Conservation (phyloP, 768 basidiomycete species). For the Cantharellus cinnabarinus region DNA sequence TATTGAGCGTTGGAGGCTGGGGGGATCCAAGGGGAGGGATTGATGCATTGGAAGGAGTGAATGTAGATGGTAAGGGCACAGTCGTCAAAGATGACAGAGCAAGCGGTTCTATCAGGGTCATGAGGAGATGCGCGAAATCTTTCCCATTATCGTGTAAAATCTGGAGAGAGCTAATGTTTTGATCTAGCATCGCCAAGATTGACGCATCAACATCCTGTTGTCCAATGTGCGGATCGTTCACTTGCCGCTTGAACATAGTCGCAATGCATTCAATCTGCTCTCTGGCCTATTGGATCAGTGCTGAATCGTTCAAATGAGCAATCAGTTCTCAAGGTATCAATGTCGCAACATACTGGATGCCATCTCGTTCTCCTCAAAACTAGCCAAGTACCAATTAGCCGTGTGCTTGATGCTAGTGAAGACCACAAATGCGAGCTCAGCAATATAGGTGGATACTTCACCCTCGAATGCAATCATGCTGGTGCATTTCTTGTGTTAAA, state of each 20-base stretch:
- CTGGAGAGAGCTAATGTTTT: too few relatives aligned
- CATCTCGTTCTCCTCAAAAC: constrained; percentile 88
- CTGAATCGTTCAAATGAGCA: constrained; percentile 20
- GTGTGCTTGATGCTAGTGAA: constrained; percentile 95
- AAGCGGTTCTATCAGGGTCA: too few relatives aligned
- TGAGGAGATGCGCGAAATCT: too few relatives aligned
- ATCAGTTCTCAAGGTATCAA: too few relatives aligned
- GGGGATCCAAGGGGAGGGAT: too few relatives aligned
- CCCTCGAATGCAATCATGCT: constrained; percentile 82
- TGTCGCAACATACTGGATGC: constrained; percentile 42
- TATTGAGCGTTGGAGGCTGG: too few relatives aligned
- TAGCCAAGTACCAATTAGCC: constrained; percentile 91
- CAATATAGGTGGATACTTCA: constrained; percentile 64
- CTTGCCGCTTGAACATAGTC: constrained; percentile 74
- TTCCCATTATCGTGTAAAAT: too few relatives aligned
- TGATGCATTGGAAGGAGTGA: too few relatives aligned
- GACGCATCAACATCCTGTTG: too few relatives aligned
- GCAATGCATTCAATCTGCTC: constrained; percentile 66
- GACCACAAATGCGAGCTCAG: constrained; percentile 68
- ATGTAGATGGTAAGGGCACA: too few relatives aligned
- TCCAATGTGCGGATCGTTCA: constrained; percentile 34
- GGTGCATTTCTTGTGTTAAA: constrained; percentile 47
- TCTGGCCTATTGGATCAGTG: constrained; percentile 87
- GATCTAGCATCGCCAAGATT: too few relatives aligned
- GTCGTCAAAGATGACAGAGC: too few relatives aligned